A percentile compares a stretch with the other conserved stretches of the same genome.
Conservation (phyloP, 257 asterid species). For the Eustoma russellianum region DNA sequence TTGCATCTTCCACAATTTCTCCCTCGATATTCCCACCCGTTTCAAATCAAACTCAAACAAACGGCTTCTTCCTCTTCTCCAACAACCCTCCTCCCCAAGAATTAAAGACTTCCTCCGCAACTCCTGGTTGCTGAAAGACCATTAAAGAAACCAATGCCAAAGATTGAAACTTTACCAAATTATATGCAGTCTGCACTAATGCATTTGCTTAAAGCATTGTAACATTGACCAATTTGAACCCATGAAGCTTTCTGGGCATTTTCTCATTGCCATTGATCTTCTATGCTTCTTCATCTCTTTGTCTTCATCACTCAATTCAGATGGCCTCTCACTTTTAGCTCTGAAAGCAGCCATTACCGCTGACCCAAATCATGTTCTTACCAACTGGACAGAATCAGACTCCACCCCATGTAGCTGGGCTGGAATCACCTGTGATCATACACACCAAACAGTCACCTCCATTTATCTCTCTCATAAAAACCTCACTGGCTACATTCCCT, state of each 20-base stretch:
- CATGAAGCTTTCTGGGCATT: slow-evolving; percentile 10
- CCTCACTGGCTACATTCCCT: slow-evolving; percentile 83
- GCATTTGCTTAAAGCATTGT: background rate
- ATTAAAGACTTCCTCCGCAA: slow-evolving; percentile 22
- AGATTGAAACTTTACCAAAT: slow-evolving; percentile 27
- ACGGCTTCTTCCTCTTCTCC: slow-evolving; percentile 20
- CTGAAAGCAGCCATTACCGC: slow-evolving; percentile 67
- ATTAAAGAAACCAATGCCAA: background rate
- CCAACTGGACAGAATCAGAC: slow-evolving; percentile 64
- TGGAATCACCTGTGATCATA: slow-evolving; percentile 62
- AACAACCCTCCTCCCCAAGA: slow-evolving; percentile 8
- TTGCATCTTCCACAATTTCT: slow-evolving; percentile 16
- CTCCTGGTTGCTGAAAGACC: slow-evolving; percentile 27
- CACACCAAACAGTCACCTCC: slow-evolving; percentile 43
- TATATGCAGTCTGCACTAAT: background rate
- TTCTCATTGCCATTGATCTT: slow-evolving; percentile 9
- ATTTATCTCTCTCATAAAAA: slow-evolving; percentile 50
- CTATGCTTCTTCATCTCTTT: slow-evolving; percentile 29
- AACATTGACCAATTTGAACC: background rate
- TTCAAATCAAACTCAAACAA: slow-evolving; percentile 29
- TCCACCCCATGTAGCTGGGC: slow-evolving; percentile 74
- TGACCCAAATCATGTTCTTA: slow-evolving; percentile 59
- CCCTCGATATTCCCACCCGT: slow-evolving; percentile 36
- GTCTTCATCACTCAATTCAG: slow-evolving; percentile 46
- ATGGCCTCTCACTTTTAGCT: slow-evolving; percentile 81